Conservation (phyloP, 139 green algal species). For the Coelastrella sp. region DNA sequence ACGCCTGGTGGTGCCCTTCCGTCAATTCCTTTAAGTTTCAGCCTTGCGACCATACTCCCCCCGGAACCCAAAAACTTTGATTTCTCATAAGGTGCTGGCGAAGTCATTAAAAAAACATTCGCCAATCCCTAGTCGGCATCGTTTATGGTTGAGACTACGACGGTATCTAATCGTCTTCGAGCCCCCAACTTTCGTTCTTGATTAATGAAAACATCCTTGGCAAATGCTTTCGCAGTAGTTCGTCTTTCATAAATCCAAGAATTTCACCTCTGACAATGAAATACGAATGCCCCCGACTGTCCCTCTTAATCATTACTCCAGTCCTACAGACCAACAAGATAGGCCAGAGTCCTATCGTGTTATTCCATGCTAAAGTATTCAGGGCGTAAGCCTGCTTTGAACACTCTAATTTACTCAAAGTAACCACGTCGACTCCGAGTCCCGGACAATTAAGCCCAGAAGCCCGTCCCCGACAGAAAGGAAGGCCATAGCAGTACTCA, state of each 20-base stretch:
- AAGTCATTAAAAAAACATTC: constrained; percentile 96
- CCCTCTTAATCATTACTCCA: constrained; percentile 99
- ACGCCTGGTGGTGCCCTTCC: constrained; percentile 96
- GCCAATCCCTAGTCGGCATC: constrained; percentile 99
- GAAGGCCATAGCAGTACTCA: constrained; percentile 82
- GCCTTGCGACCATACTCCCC: constrained; percentile 97
- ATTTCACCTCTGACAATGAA: constrained; percentile 99
- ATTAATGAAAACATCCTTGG: constrained; percentile 99
- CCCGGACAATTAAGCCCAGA: constrained; percentile 90
- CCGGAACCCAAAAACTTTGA: constrained; percentile 98
- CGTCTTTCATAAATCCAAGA: constrained; percentile 99
- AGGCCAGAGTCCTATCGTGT: constrained; percentile 98
- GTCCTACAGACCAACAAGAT: constrained; percentile 97
- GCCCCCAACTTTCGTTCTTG: constrained; percentile 99
- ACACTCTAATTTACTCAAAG: constrained; percentile 99
- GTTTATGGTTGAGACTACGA: constrained; percentile 99
- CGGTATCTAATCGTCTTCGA: constrained; percentile 99
- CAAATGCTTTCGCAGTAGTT: constrained; percentile 99
- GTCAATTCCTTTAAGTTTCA: constrained; percentile 98
- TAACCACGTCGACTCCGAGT: constrained; percentile 89
- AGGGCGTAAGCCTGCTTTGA: constrained; percentile 96
- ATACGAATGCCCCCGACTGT: constrained; percentile 99
- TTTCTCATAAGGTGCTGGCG: constrained; percentile 99
- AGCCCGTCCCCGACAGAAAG: constrained; percentile 90
- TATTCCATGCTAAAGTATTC: constrained; percentile 99